Base-by-base conservation (phyloP, 2,329 filamentous ascomycete genomes). In the Monosporascus sp. region DNA sequence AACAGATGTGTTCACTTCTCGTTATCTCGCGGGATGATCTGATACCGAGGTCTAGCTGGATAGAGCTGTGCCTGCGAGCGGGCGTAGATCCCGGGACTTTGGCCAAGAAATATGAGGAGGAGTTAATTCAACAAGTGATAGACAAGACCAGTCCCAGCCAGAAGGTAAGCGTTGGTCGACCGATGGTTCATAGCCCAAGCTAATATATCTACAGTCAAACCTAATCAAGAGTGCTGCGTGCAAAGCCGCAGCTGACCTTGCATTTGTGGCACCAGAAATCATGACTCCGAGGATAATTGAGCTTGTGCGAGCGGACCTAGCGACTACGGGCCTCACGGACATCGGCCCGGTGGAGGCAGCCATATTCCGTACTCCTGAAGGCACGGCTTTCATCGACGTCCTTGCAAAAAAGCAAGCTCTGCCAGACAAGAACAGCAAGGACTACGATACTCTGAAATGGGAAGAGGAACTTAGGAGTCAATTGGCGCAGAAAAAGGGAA, bases 371-470 rank as follows among this genome's bases (percentile, higher is more conserved):
- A 96, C 93, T 0, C 88, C 91, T 1, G 90, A 95, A 68, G 93
- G 91, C 2, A 92, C 87, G 1, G 81, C 86, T 15, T 97, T 96
- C 62, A 80, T 99, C 20, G 94, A 99, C 70, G 89, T 97, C 0
- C 79, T 99, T 6, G 89, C 88, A 36, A 92, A 90, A 66, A 96
- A 96, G 67, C 82, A 82, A 55, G 75, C 78, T 38, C 74, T 87
- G 2, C 84, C 90, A 3, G 87, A 91, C 71, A 97, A 96, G 73
- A 96, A 90, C 63, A 86, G 84, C 48, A 97, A 96, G 68, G 94
- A 97, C 67, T 96, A 97, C 63, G 90, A 99, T 62, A 95, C 90
- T 1, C 72, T 97, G 41, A 97, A 96, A 70, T 99, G 95, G 94
- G 94, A 99, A 70, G 88, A 93, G 68, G 94, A 99, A 58, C 78